phyloP scores from a whole-genome alignment of 139 green algal genomes.

The Haematococcus sp. region DNA sequence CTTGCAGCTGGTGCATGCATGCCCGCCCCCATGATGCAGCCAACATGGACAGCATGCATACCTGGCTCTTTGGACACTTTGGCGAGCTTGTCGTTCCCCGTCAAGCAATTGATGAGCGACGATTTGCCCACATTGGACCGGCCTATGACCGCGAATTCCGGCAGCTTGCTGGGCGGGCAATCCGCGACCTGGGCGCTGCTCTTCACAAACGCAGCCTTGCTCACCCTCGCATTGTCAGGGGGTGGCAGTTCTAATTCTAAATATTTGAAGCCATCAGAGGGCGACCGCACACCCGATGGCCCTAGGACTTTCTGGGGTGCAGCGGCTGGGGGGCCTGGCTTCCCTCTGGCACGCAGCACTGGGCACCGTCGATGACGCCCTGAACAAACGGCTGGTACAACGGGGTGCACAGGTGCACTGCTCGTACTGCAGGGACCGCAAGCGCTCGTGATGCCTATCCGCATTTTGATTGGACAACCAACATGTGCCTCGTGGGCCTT shows the following conservation, averaged over 20 bases:
- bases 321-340: too few species aligned
- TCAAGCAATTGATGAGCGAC: constrained; percentile 92
- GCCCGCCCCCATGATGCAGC: too few species aligned
- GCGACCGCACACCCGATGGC: too few species aligned
- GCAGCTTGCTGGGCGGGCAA: constrained; percentile 62
- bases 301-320: too few species aligned
- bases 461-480: too few species aligned
- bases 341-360: too few species aligned
- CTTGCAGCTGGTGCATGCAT: background rate
- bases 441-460: too few species aligned
- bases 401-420: too few species aligned
- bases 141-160: constrained; percentile 94
- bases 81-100: constrained; percentile 69
- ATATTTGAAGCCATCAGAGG: constrained; percentile 21
- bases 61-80: constrained; percentile 89
- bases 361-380: too few species aligned
- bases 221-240: constrained; percentile 10
- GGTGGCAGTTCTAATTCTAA: constrained; percentile 26
- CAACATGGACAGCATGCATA: constrained; percentile 22
- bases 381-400: too few species aligned
- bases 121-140: constrained; percentile 95
- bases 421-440: too few species aligned
- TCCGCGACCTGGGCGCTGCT: constrained; percentile 64
- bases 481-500: too few species aligned
- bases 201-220: constrained; percentile 59